Evolutionary conservation across 768 basidiomycete species (phyloP).

Genomic region (Leccinum subgranulosum): DNA sequence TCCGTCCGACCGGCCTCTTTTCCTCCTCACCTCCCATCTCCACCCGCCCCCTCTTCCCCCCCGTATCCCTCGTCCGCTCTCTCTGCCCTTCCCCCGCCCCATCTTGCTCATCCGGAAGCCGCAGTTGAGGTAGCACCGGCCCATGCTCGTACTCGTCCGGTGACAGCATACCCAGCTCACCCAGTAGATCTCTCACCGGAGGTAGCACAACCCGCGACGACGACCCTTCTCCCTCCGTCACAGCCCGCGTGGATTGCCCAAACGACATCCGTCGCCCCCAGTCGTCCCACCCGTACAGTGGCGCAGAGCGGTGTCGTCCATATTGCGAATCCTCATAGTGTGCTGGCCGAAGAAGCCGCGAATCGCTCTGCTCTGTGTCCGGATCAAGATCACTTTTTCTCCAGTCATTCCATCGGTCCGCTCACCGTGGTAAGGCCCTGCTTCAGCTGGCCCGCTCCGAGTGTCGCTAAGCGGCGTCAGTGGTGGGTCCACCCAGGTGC

Average conservation of each 20-base stretch:
- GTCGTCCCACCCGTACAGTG: conserved; percentile 24
- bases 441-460: conserved; percentile 3
- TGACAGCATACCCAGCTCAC: conserved; percentile 18
- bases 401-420: not conserved
- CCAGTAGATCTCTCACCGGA: conserved; percentile 26
- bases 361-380: conserved; percentile 18
- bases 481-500: conserved; percentile 10
- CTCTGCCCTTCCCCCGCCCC: conserved; percentile 10
- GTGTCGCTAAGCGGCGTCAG: conserved; percentile 15
- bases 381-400: conserved; percentile 2
- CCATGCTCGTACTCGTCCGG: conserved; percentile 17
- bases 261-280: conserved; percentile 24
- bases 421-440: conserved; percentile 21
- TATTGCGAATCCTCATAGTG: conserved; percentile 18
- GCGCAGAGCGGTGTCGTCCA: conserved; percentile 25
- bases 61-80: conserved; percentile 11
- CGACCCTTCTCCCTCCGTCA: conserved; percentile 12
- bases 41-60: conserved; percentile 18
- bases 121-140: conserved; percentile 28
- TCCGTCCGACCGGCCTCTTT: conserved; percentile 22
- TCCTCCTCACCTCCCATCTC: conserved; percentile 18
- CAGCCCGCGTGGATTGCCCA: conserved; percentile 11
- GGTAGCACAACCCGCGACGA: conserved; percentile 27
- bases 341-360: conserved; percentile 17
- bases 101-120: conserved; percentile 21